These are phyloP conservation scores for Suillus cothurnatus DNA, from an alignment of 768 basidiomycete species.

Conservation along the genomic window DNA sequence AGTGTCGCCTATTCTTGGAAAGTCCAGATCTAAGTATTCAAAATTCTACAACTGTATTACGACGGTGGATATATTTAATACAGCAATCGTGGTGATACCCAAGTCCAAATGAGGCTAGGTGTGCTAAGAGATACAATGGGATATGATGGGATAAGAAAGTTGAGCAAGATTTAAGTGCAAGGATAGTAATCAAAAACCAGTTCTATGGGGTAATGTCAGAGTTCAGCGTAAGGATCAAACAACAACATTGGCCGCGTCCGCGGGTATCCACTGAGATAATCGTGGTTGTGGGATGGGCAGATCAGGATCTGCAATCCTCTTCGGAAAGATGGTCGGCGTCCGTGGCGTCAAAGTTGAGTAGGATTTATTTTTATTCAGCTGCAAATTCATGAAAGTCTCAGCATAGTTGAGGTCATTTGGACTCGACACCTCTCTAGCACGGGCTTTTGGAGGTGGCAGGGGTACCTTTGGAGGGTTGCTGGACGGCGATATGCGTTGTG, in stretches of 20 bases:
- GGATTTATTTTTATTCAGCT: conserved; percentile 26
- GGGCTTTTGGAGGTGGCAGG: conserved; percentile 35
- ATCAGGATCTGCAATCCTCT: conserved; percentile 47
- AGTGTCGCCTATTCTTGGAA: conserved; percentile 9
- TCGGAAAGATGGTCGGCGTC: conserved; percentile 39
- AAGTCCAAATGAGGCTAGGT: not conserved
- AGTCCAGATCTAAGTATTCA: not conserved
- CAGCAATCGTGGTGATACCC: conserved; percentile 1
- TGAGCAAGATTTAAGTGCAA: not conserved
- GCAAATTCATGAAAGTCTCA: conserved; percentile 29
- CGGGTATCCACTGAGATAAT: conserved; percentile 55
- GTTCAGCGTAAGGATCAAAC: conserved; percentile 23
- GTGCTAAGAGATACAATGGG: conserved; percentile 7
- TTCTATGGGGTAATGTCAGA: conserved; percentile 16
- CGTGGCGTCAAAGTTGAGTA: conserved; percentile 18
- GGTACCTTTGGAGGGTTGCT: conserved; percentile 23
- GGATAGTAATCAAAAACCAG: conserved; percentile 7
- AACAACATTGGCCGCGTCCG: conserved; percentile 37
- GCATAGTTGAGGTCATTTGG: conserved; percentile 37
- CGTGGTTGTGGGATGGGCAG: conserved; percentile 56
- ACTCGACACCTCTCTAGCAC: conserved; percentile 22
- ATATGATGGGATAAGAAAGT: not conserved
- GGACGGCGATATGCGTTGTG: conserved; percentile 25
- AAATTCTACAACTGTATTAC: conserved; percentile 3
- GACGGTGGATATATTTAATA: conserved; percentile 5